Conservation (phyloP, 495 filamentous ascomycete species). For the Penicillium dipodomyicola region DNA sequence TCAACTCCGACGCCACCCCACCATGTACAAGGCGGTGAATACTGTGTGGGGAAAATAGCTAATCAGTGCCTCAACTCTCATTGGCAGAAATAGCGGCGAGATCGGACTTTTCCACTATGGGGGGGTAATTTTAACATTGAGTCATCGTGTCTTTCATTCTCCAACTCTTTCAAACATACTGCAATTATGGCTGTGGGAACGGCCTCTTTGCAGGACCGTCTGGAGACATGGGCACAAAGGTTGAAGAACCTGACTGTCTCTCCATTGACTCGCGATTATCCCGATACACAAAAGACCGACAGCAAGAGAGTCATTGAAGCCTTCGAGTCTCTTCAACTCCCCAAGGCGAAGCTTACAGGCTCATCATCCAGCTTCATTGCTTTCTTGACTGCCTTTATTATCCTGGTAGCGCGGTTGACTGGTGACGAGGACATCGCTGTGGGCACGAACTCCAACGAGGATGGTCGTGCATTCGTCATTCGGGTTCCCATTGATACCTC, state of each 20-base stretch:
- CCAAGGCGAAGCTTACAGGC: slow-evolving; percentile 40
- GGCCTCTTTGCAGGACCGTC: slow-evolving; percentile 42
- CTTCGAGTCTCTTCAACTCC: slow-evolving; percentile 44
- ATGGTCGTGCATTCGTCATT: slow-evolving; percentile 50
- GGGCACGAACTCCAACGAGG: slow-evolving; percentile 44
- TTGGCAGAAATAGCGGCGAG: slow-evolving; percentile 19
- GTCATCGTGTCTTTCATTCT: slow-evolving; percentile 21
- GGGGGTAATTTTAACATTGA: slow-evolving; percentile 18
- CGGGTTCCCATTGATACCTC: slow-evolving; percentile 40
- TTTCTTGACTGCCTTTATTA: slow-evolving; percentile 46
- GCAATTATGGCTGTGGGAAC: slow-evolving; percentile 41
- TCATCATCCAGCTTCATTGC: slow-evolving; percentile 45
- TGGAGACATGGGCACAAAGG: slow-evolving; percentile 49
- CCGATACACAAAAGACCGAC: slow-evolving; percentile 40
- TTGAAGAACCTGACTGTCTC: slow-evolving; percentile 50
- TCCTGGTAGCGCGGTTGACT: slow-evolving; percentile 51
- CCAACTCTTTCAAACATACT: slow-evolving; percentile 21
- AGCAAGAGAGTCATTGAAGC: slow-evolving; percentile 48
- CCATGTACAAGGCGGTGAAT: slow-evolving; percentile 15
- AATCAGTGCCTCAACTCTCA: slow-evolving; percentile 16
- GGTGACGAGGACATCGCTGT: slow-evolving; percentile 54
- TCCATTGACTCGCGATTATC: slow-evolving; percentile 51
- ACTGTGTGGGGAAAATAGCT: slow-evolving; percentile 19
- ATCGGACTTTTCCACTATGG: slow-evolving; percentile 25
- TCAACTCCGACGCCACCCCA: neutral